phyloP scores from a whole-genome alignment of 257 asterid genomes.

The Prunella vulgaris region DNA sequence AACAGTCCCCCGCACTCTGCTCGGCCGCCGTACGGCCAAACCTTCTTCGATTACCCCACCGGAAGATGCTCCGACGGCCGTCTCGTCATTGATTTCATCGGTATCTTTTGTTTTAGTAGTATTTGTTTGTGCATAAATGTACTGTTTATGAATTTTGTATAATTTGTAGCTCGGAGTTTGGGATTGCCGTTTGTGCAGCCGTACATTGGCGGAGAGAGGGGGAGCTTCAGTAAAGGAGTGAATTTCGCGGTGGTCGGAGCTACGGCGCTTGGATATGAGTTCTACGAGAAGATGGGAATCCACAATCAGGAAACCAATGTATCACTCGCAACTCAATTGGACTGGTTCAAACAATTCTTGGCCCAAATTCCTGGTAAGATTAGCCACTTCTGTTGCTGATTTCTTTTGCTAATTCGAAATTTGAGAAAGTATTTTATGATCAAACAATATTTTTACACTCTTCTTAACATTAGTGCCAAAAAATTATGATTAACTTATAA shows the following conservation, averaged over 20 bases:
- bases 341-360: slow-evolving; percentile 34
- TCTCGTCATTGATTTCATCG: slow-evolving; percentile 39
- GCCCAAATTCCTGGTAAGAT: background rate
- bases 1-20: background rate
- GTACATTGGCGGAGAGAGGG: slow-evolving; percentile 13
- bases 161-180: slow-evolving; percentile 24
- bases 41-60: slow-evolving; percentile 31
- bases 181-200: slow-evolving; percentile 41
- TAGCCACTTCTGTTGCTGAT: too few relatives aligned
- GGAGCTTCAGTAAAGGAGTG: slow-evolving; percentile 9
- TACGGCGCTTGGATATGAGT: slow-evolving; percentile 28
- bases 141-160: too few relatives aligned
- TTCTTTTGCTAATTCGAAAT: too few relatives aligned
- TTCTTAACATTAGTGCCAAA: too few relatives aligned
- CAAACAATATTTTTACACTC: too few relatives aligned
- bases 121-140: too few relatives aligned
- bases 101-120: too few relatives aligned
- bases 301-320: slow-evolving; percentile 8
- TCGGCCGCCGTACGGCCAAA: slow-evolving; percentile 27
- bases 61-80: slow-evolving; percentile 43
- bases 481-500: too few relatives aligned
- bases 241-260: slow-evolving; percentile 55
- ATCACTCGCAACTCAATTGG: slow-evolving; percentile 32
- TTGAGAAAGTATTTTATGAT: too few relatives aligned
- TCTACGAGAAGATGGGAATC: slow-evolving; percentile 27